Base-by-base conservation (phyloP, 805 yeast species). In the Wickerhamomyces subpelliculosus region DNA sequence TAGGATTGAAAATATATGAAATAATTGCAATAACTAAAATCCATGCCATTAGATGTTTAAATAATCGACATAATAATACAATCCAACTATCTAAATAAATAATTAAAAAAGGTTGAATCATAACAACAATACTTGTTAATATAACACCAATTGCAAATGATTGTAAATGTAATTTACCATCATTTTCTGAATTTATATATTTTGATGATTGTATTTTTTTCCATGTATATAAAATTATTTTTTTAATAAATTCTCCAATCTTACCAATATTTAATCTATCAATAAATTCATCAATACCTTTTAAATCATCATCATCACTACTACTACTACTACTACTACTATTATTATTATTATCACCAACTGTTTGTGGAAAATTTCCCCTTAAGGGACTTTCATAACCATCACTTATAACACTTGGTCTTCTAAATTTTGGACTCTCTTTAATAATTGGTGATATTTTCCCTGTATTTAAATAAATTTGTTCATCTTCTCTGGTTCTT, bases 121-220 rank as follows among this genome's bases (percentile, higher is more conserved):
- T 13, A n/a, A 49, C 35, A 21, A 49, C 32, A 2, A 41, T 10
- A 1, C 37, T n/a, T 2, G 57, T 45, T 27, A 45, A 8, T 1
- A 42, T 39, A 8, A 49, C 36, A 1, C 61, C 61, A 2, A 50
- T 26, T 0, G 42, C 38, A 34, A 54, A 57, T 13, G 57, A 51
- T 14, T 55, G 55, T 1, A 57, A 27, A 35, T 57, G 61, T 2
- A 57, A 12, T 32, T 45, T 47, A 10, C 54, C 55, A n/a, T 41
- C 42, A 26, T 43, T 45, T 7, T 39, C 42, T 1, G 53, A 34
- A 23, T 45, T 39, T 11, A 57, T 45, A 33, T 52, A 57, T 7
- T 33, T 24, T 0, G 61, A 57, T 1, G 29, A 34, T n/a, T 46
- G 19, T 2, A 53, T 20, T 30, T 26, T 37, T 6, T 34, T 26